A percentile compares a stretch with the other conserved stretches of the same genome.
phyloP scores from a whole-genome alignment of 176 grass and related monocot species.

The Otatea glauca region DNA sequence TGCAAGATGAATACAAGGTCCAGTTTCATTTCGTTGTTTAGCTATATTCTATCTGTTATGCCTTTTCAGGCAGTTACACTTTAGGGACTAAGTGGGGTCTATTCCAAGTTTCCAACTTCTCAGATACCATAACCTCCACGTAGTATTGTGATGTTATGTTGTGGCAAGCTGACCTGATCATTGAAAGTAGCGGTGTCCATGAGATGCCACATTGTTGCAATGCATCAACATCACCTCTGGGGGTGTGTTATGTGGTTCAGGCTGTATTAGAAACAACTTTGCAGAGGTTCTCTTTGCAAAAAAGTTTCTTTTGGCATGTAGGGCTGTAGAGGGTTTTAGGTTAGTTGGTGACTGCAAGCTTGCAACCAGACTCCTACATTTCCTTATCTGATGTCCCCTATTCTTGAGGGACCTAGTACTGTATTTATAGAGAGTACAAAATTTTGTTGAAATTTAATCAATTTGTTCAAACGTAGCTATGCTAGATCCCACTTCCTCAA shows the following conservation, averaged over 20 bases:
- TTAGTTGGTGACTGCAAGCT: constrained; percentile 18
- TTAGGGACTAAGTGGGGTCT: constrained; percentile 12
- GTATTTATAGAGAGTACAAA: background rate
- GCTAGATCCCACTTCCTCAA: background rate
- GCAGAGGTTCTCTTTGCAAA: constrained; percentile 7
- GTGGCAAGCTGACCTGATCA: constrained; percentile 7
- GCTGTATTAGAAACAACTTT: constrained; percentile 5
- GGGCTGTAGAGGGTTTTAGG: constrained; percentile 13
- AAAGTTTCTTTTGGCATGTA: constrained; percentile 31
- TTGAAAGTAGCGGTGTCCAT: constrained; percentile 16
- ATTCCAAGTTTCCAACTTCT: constrained; percentile 24
- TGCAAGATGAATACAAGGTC: constrained; percentile 54
- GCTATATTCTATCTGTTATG: background rate
- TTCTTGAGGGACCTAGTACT: constrained; percentile 6
- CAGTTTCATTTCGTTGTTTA: constrained; percentile 30
- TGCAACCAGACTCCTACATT: constrained; percentile 8
- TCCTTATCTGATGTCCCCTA: background rate
- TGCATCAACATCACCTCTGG: background rate
- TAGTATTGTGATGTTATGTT: constrained; percentile 37
- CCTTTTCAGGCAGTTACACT: constrained; percentile 24
- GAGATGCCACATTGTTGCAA: background rate
- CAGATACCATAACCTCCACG: constrained; percentile 21
- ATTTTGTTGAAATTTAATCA: constrained; percentile 11
- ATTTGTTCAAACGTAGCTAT: background rate
- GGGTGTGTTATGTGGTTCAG: constrained; percentile 35